These are phyloP conservation scores for Drechslerella dactyloides DNA, from an alignment of 2,329 filamentous ascomycete species.

Conservation along the genomic window DNA sequence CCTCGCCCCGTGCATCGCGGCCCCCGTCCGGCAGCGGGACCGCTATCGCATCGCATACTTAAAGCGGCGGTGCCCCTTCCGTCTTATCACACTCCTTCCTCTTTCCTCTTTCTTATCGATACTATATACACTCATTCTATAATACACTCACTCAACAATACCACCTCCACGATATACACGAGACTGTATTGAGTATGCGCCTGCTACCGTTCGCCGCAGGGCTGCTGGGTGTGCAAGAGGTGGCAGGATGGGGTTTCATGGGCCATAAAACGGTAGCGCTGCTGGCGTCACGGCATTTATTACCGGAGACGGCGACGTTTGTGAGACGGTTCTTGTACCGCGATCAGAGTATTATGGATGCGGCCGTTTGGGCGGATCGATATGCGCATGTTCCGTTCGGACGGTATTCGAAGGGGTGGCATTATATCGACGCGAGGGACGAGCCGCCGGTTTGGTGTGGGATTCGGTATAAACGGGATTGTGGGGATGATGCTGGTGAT, in stretches of 20 bases:
- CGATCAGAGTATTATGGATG: slow-evolving; percentile 67
- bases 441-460: slow-evolving; percentile 66
- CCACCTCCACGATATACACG: too few relatives aligned
- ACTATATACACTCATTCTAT: too few relatives aligned
- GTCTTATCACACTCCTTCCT: too few relatives aligned
- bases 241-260: slow-evolving; percentile 57
- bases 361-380: slow-evolving; percentile 72
- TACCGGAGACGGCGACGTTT: slow-evolving; percentile 64
- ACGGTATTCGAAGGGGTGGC: slow-evolving; percentile 68
- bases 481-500: slow-evolving; percentile 59
- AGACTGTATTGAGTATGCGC: too few relatives aligned
- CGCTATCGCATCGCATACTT: too few relatives aligned
- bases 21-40: not conserved
- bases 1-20: not conserved
- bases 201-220: not conserved
- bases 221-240: not conserved
- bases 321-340: slow-evolving; percentile 67
- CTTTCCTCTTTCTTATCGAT: too few relatives aligned
- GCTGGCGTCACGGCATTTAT: slow-evolving; percentile 68
- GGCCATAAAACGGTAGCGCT: slow-evolving; percentile 72
- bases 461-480: slow-evolving; percentile 68
- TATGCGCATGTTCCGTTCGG: slow-evolving; percentile 70
- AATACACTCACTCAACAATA: too few relatives aligned
- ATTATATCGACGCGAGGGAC: slow-evolving; percentile 74
- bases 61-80: too few relatives aligned